Evolutionary conservation across 257 asterid species (phyloP), one percentile per base, ranked within the genome.

Genomic region (Scutellaria baicalensis): DNA sequence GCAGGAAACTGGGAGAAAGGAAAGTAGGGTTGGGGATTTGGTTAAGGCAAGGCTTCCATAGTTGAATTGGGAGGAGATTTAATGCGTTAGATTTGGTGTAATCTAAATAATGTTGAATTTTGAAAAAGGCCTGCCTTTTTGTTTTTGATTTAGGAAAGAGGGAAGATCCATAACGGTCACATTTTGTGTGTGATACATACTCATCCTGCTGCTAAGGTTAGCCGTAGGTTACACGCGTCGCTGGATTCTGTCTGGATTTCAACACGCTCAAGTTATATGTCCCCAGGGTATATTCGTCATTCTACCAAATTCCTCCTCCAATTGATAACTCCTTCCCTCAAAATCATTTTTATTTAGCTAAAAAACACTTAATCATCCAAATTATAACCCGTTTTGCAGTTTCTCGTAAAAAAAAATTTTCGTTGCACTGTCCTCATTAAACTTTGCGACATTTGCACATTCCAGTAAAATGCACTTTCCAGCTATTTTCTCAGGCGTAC

Each of bases 141-240:
- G 55, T 60, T 66, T 68, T 9, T 20, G 47, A 51, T 47, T 59
- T 21, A 10, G 56, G 40, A 35, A 44, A 23, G 62, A 40, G 31
- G 69, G 78, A 62, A 47, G 66, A 55, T 47, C 43, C 45, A 68
- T 55, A 84, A 87, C 93, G 93, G 93, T 87, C 88, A 84, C 70
- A 84, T 82, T 80, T 80, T 58, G 38, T 12, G 14, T 40, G 72
- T 66, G 74, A 60, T 52, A n/a, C n/a, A n/a, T n/a, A 14, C 65
- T 12, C 70, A 72, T 14, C 33, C 33, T 27, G 33, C 52, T 64
- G 57, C 71, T 58, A 69, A 70, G 59, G 66, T 78, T 13, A 55
- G 60, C 45, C 69, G 54, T 64, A 40, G 43, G 33, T 27, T 27
- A 27, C 33, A 27, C 4, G 33, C 2, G 2, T 0, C 33, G 64